phyloP scores from a whole-genome alignment of 163 green algal species.

The Scenedesmus sp. region DNA sequence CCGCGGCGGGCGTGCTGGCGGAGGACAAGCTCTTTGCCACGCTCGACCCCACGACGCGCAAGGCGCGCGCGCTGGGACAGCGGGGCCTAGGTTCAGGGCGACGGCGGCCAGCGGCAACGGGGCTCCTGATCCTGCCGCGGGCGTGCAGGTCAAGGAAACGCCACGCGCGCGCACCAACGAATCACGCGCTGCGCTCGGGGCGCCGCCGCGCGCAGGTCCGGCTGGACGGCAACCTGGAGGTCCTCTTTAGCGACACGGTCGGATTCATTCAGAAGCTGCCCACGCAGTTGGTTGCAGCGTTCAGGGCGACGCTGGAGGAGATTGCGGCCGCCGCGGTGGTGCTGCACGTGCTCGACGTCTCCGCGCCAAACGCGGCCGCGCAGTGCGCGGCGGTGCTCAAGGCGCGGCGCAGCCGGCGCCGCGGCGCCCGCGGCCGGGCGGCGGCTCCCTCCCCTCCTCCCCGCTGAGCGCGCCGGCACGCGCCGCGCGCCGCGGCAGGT shows the following conservation, averaged over 20 bases:
- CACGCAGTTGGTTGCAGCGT: conserved; percentile 93
- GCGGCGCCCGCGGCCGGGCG: neutral
- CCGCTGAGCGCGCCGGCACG: neutral
- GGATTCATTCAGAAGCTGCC: conserved; percentile 99
- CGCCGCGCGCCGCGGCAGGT: no score
- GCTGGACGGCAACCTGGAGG: conserved; percentile 72
- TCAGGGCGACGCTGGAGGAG: conserved; percentile 73
- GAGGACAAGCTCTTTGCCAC: conserved; percentile 99
- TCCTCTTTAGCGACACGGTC: conserved; percentile 95
- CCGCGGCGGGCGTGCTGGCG: conserved; percentile 75
- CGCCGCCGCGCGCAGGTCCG: no score
- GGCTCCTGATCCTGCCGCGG: no score
- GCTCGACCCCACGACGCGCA: conserved; percentile 95
- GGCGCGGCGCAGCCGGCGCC: conserved; percentile 22
- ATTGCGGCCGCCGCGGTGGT: conserved; percentile 83
- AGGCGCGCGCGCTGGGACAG: no score
- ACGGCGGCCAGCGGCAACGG: no score
- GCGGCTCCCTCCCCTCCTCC: neutral
- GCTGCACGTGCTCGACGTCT: conserved; percentile 96
- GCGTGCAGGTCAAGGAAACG: no score
- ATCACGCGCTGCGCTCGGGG: no score
- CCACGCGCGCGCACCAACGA: no score
- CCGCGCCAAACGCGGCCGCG: conserved; percentile 74
- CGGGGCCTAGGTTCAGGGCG: no score
- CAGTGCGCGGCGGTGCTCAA: conserved; percentile 80